Base-by-base conservation (phyloP, 2,329 filamentous ascomycete genomes). In the Sporothrix curviconia region DNA sequence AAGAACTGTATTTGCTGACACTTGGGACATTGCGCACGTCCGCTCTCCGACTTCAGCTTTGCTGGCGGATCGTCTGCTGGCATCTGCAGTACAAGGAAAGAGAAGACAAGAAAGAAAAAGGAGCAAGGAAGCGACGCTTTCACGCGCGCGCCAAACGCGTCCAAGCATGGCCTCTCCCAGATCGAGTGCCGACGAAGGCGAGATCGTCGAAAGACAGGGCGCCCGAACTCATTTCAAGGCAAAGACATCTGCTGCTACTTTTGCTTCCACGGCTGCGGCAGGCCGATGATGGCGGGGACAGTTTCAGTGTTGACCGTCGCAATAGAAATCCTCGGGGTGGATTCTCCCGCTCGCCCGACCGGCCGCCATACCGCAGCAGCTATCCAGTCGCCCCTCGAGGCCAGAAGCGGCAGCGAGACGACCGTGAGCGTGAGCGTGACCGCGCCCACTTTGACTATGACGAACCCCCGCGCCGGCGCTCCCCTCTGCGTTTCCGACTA, bases 291-390 rank as follows among this genome's bases (percentile, higher is more conserved):
- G 55, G 32, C 74, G 76, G 82, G 80, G 83, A 85, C 82, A 81
- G 84, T 86, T 85, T 78, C 83, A 85, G 81, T 83, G 86, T 95
- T 95, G 89, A 95, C 90, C 88, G 87, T 83, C 84, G 80, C 81
- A 82, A 87, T 88, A 95, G 90, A 92, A 80, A 75, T 76, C 83
- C 25, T 34, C 83, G 80, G 74, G 78, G 74, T 71, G 81, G 78
- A 78, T 69, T 75, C 66, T 80, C 81, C 64, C 74, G 72, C 69
- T 83, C 82, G 62, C 82, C 82, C 65, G 52, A 56, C 22, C 40
- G 36, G 1, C 44, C 15, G 12, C 69, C 70, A 56, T 75, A 77
- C 66, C 76, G 75, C 64, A 80, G 17, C 34, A 14, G 34, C 49
- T n/a, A 39, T 17, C 8, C 36, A 11, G 42, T 37, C 65, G 86